Evolutionary conservation across 2,329 filamentous ascomycete species (phyloP).

Genomic region (Colletotrichum phormii): DNA sequence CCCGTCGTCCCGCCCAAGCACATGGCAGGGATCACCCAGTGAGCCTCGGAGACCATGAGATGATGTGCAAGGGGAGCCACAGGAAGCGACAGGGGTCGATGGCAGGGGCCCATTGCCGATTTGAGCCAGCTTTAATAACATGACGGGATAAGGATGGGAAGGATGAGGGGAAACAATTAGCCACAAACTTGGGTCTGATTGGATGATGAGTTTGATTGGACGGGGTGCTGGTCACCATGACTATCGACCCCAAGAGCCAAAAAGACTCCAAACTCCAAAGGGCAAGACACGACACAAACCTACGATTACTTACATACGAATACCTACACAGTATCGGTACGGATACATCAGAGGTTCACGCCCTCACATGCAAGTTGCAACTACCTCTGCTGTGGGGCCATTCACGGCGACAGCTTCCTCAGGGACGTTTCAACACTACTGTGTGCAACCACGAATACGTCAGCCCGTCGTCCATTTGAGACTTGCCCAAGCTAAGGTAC

Average conservation of each 20-base stretch:
- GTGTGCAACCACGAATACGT: neutral
- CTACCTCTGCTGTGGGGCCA: neutral
- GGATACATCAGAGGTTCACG: neutral
- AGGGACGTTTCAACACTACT: neutral
- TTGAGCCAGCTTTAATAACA: constrained; percentile 31
- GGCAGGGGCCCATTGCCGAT: constrained; percentile 14
- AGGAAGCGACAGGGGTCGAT: constrained; percentile 10
- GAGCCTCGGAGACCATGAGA: constrained; percentile 8
- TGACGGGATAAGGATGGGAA: constrained; percentile 16
- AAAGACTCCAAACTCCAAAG: neutral
- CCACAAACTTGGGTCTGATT: neutral
- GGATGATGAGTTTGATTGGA: neutral
- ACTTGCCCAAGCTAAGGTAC: neutral
- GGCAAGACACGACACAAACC: neutral
- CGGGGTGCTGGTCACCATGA: neutral
- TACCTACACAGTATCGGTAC: too few relatives aligned
- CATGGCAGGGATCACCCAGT: constrained; percentile 8
- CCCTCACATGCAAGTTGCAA: neutral
- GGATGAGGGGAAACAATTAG: constrained; percentile 14
- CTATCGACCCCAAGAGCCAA: neutral
- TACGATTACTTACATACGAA: neutral
- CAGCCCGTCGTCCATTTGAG: neutral
- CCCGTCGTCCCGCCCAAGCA: neutral
- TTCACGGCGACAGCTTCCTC: neutral
- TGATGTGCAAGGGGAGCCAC: constrained; percentile 10